Percentiles rank a stretch among this genome's conserved stretches.
These are phyloP conservation scores for Zalaria sp. DNA, from an alignment of 2,329 filamentous ascomycete species.

Conservation along the genomic window DNA sequence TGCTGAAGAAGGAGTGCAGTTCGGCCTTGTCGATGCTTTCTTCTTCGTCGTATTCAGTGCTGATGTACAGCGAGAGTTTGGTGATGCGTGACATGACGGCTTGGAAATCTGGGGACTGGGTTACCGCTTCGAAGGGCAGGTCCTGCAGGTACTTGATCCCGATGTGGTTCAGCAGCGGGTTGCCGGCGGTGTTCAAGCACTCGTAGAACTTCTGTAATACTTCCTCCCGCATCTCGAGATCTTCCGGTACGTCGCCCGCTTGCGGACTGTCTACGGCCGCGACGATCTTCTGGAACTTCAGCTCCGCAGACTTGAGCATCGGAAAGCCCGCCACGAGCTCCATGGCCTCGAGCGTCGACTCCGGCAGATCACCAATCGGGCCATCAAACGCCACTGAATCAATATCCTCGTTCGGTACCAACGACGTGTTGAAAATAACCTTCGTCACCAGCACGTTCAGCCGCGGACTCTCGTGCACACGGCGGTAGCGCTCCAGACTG, in stretches of 20 bases:
- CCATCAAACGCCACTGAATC: conserved; percentile 5
- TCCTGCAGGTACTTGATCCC: conserved; percentile 15
- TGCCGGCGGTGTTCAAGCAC: conserved; percentile 1
- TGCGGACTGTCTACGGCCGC: conserved; percentile 1
- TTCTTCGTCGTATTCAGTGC: conserved; percentile 10
- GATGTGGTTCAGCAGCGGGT: conserved; percentile 5
- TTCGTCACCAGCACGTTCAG: neutral
- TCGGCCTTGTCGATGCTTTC: conserved; percentile 6
- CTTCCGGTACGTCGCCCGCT: conserved; percentile 2
- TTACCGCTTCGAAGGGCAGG: conserved; percentile 2
- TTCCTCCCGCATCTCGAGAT: conserved; percentile 2
- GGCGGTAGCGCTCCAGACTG: conserved; percentile 1
- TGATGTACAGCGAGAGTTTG: conserved; percentile 10
- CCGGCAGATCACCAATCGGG: conserved; percentile 1
- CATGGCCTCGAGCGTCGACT: conserved; percentile 1
- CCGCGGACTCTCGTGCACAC: conserved; percentile 1
- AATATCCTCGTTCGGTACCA: conserved; percentile 3
- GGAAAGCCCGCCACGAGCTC: conserved; percentile 1
- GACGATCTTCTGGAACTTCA: conserved; percentile 2
- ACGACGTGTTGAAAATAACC: conserved; percentile 1
- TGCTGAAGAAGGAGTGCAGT: conserved; percentile 11
- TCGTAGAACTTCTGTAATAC: conserved; percentile 3
- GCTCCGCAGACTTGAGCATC: conserved; percentile 1
- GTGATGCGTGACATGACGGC: conserved; percentile 8
- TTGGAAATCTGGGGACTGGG: conserved; percentile 8